Evolutionary conservation across 2,329 filamentous ascomycete genomes (phyloP).

Genomic region (Penicillium sp.): DNA sequence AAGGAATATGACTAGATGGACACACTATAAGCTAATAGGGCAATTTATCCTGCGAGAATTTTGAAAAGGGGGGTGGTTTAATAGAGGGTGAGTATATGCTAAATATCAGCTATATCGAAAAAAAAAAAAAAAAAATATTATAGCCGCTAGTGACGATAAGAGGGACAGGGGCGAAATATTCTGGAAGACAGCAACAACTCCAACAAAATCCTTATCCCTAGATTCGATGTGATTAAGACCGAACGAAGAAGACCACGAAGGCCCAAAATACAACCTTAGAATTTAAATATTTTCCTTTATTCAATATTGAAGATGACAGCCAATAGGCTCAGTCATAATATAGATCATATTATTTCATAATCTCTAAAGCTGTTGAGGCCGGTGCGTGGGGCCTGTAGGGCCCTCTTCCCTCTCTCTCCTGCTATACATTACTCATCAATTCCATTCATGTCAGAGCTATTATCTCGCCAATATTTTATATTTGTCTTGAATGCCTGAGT

Average conservation of each 20-base stretch:
- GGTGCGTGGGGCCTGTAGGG: not conserved
- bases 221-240: not conserved
- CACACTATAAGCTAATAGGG: not conserved
- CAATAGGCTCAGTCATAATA: not conserved
- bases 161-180: too few species aligned
- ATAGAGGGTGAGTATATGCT: not conserved
- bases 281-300: not conserved
- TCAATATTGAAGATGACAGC: not conserved
- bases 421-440: not conserved
- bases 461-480: not conserved
- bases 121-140: too few species aligned
- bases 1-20: not conserved
- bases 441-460: not conserved
- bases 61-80: too few species aligned
- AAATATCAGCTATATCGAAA: not conserved
- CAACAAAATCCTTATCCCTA: not conserved
- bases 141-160: too few species aligned
- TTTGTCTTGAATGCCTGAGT: not conserved
- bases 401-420: not conserved
- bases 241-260: not conserved
- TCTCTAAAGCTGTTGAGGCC: not conserved
- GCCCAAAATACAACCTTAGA: not conserved
- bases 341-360: not conserved
- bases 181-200: not conserved
- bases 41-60: too few species aligned